Conservation (phyloP, 805 yeast species). For the Pichia kluyveri region DNA sequence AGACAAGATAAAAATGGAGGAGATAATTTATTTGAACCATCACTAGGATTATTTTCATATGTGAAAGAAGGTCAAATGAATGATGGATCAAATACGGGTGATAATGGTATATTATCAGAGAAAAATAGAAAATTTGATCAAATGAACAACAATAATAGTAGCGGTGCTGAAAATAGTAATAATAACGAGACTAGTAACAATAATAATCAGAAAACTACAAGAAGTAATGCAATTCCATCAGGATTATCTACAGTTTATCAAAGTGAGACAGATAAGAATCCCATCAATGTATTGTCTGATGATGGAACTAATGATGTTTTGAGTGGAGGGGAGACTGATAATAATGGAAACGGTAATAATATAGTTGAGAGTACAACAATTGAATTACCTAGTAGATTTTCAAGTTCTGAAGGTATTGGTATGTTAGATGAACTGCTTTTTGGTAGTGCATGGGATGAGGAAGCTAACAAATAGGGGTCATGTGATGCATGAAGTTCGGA, state of each 20-base stretch:
- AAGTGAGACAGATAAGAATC: constrained; percentile 9
- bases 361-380: background rate
- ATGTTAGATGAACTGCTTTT: constrained; percentile 7
- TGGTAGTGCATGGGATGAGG: constrained; percentile 7
- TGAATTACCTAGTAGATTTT: constrained; percentile 3
- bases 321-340: background rate
- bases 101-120: too few species aligned
- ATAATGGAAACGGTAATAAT: too few species aligned
- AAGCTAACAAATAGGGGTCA: too few species aligned
- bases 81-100: too few species aligned
- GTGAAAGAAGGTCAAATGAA: background rate
- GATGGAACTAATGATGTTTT: background rate
- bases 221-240: constrained; percentile 20
- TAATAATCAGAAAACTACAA: constrained; percentile 1
- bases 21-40: constrained; percentile 2
- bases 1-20: background rate
- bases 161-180: too few species aligned
- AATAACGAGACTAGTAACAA: background rate
- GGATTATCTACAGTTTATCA: constrained; percentile 25
- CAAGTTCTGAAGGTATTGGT: constrained; percentile 5
- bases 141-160: too few species aligned
- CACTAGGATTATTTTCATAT: constrained; percentile 3
- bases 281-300: background rate
- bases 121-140: too few species aligned
- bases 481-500: too few species aligned